Conservation (phyloP, 208 protist species). For the Crithidia brevicula region DNA sequence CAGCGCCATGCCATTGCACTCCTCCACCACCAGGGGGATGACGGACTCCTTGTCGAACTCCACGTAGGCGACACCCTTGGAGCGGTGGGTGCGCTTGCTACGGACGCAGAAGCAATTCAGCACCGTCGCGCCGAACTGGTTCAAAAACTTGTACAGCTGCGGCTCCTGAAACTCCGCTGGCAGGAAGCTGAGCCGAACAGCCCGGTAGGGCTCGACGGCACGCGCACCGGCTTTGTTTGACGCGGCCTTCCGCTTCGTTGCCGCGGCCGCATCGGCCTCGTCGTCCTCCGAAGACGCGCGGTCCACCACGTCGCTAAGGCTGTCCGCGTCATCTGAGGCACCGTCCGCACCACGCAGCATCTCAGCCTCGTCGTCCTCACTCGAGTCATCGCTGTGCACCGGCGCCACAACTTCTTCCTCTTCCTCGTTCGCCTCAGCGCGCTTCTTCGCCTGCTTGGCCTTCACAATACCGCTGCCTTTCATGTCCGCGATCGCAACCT, state of each 20-base stretch:
- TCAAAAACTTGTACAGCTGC: conserved; percentile 88
- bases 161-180: conserved; percentile 87
- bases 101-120: conserved; percentile 91
- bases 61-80: conserved; percentile 87
- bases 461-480: conserved; percentile 54
- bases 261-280: conserved; percentile 14
- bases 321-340: conserved; percentile 17
- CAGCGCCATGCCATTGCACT: conserved; percentile 89
- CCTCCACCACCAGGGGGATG: conserved; percentile 75
- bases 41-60: conserved; percentile 80
- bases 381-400: conserved; percentile 26
- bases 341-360: conserved; percentile 18
- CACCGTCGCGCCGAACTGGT: conserved; percentile 83
- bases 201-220: conserved; percentile 51
- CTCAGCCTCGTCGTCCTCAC: conserved; percentile 33
- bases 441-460: conserved; percentile 25
- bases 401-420: conserved; percentile 23
- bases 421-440: not conserved
- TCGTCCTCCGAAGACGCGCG: conserved; percentile 34
- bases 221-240: conserved; percentile 18
- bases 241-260: conserved; percentile 1
- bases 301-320: conserved; percentile 36
- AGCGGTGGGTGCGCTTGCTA: conserved; percentile 84
- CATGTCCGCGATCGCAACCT: conserved; percentile 20
- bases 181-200: conserved; percentile 80